Percentiles rank a stretch among this genome's conserved stretches.
phyloP scores from a whole-genome alignment of 495 filamentous ascomycete species.

The Recurvomyces mirabilis region DNA sequence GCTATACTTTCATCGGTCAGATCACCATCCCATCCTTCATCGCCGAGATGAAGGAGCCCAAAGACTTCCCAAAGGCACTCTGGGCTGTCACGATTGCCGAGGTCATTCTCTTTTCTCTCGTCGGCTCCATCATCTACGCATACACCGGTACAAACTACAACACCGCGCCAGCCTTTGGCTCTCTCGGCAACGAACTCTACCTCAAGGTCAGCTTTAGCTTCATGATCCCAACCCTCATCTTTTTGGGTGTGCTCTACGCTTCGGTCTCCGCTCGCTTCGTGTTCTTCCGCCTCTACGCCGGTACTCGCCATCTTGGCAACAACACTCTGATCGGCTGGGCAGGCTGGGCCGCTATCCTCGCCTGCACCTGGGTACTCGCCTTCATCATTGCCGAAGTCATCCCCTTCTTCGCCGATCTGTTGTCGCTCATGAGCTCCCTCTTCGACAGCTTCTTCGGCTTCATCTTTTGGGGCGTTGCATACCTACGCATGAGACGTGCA shows the following conservation, averaged over 20 bases:
- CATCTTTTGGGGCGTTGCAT: slow-evolving; percentile 87
- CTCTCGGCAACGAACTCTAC: slow-evolving; percentile 54
- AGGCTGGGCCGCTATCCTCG: slow-evolving; percentile 64
- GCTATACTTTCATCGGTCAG: slow-evolving; percentile 86
- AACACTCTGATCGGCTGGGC: slow-evolving; percentile 77
- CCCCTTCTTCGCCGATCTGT: slow-evolving; percentile 76
- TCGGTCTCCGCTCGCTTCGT: slow-evolving; percentile 79
- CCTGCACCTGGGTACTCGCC: slow-evolving; percentile 59
- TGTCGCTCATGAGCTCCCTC: slow-evolving; percentile 77
- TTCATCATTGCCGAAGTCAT: slow-evolving; percentile 84
- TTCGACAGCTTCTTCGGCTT: slow-evolving; percentile 92
- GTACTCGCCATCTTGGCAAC: slow-evolving; percentile 60
- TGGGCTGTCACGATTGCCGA: slow-evolving; percentile 80
- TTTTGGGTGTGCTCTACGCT: slow-evolving; percentile 77
- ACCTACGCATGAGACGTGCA: slow-evolving; percentile 65
- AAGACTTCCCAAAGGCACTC: slow-evolving; percentile 80
- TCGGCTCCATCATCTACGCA: slow-evolving; percentile 64
- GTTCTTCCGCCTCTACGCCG: slow-evolving; percentile 70
- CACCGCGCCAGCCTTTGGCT: slow-evolving; percentile 69
- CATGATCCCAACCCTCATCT: slow-evolving; percentile 87
- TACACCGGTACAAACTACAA: slow-evolving; percentile 81
- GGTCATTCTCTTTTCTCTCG: slow-evolving; percentile 66
- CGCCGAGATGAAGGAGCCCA: slow-evolving; percentile 78
- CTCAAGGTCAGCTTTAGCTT: slow-evolving; percentile 82
- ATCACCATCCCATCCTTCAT: slow-evolving; percentile 88